phyloP scores from a whole-genome alignment of 306 rosid genomes.

The Prunus mira region DNA sequence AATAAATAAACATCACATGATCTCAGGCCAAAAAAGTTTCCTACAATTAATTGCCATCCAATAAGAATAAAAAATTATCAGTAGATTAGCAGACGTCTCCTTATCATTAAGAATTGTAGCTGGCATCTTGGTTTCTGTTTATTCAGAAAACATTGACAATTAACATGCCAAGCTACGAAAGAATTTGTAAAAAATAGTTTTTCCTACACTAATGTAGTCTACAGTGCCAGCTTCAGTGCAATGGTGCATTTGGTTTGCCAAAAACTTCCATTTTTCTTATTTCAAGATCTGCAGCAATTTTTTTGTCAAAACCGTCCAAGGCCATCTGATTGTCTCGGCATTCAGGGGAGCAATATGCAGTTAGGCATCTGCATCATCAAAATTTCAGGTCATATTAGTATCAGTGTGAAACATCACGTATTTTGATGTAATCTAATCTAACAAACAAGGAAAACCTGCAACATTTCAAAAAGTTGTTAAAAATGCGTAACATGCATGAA shows the following conservation, averaged over 20 bases:
- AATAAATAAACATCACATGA: not conserved
- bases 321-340: slow-evolving; percentile 7
- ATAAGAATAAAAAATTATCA: not conserved
- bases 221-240: not conserved
- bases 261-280: too few relatives aligned
- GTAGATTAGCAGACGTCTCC: not conserved
- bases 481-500: not conserved
- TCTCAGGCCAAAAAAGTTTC: not conserved
- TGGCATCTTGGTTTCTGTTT: not conserved
- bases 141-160: not conserved
- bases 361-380: slow-evolving; percentile 19
- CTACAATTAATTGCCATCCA: not conserved
- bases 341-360: slow-evolving; percentile 10
- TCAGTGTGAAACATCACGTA: not conserved
- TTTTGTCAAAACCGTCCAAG: slow-evolving; percentile 8
- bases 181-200: not conserved
- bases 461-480: not conserved
- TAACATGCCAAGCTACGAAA: not conserved
- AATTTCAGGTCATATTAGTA: not conserved
- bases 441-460: not conserved
- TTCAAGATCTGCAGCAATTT: not conserved
- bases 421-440: too few relatives aligned
- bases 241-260: not conserved
- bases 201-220: not conserved
- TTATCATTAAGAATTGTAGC: not conserved